phyloP scores from a whole-genome alignment of 1,284 basidiomycete genomes.

The Phaffia rhodozyma region DNA sequence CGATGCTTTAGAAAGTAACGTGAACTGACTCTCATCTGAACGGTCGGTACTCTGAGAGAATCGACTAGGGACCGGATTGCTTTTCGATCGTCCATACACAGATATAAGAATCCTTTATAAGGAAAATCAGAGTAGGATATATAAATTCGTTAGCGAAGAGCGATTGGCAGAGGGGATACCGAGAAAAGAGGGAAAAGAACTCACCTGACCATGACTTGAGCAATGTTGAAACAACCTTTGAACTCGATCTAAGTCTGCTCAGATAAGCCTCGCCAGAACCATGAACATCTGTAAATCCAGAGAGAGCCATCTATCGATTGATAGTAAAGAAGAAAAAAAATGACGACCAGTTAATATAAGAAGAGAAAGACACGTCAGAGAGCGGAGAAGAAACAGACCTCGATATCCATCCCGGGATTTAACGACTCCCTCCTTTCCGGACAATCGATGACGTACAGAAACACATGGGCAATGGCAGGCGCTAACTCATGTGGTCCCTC shows the following conservation, averaged over 20 bases:
- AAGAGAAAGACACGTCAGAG: neutral
- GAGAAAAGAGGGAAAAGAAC: slow-evolving; percentile 27
- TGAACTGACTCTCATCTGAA: slow-evolving; percentile 61
- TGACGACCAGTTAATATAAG: no score
- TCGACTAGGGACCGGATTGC: slow-evolving; percentile 77
- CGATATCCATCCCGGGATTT: slow-evolving; percentile 72
- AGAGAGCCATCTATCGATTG: slow-evolving; percentile 55
- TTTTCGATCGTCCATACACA: slow-evolving; percentile 77
- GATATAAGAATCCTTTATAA: slow-evolving; percentile 71
- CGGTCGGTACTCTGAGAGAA: slow-evolving; percentile 73
- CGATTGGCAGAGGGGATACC: slow-evolving; percentile 17
- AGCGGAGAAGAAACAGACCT: slow-evolving; percentile 44
- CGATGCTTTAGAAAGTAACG: neutral
- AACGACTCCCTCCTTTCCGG: slow-evolving; percentile 72
- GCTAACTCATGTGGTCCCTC: slow-evolving; percentile 79
- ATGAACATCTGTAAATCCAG: slow-evolving; percentile 81
- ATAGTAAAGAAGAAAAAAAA: slow-evolving; percentile 1
- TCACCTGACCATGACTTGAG: slow-evolving; percentile 86
- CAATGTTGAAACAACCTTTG: slow-evolving; percentile 68
- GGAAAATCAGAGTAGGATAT: neutral
- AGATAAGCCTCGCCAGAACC: slow-evolving; percentile 64
- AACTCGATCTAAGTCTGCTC: slow-evolving; percentile 62
- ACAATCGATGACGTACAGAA: slow-evolving; percentile 74
- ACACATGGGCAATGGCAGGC: slow-evolving; percentile 67
- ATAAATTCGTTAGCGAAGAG: neutral